Conservation (phyloP, 345 rosid species). For the Camelina neglecta region DNA sequence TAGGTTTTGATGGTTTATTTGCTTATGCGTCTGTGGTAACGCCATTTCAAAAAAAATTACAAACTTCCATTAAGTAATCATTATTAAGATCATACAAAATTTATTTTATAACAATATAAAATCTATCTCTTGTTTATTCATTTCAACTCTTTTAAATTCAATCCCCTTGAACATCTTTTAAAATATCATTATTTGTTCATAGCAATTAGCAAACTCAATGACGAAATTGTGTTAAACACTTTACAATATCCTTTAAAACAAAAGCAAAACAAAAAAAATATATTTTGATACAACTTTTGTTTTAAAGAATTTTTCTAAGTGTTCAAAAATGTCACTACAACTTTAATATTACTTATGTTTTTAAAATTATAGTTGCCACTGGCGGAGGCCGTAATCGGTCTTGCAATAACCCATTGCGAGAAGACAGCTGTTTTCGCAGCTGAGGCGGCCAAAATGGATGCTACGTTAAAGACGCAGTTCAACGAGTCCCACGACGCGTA, state of each 20-base stretch:
- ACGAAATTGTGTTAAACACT: too few relatives aligned
- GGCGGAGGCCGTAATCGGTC: constrained; percentile 15
- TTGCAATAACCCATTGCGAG: constrained; percentile 35
- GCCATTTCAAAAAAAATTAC: not conserved
- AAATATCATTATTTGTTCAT: too few relatives aligned
- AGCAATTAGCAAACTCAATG: not conserved
- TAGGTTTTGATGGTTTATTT: not conserved
- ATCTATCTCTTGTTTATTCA: too few relatives aligned
- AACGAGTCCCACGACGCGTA: constrained; percentile 32
- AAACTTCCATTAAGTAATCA: not conserved
- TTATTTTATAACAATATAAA: too few relatives aligned
- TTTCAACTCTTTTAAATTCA: not conserved
- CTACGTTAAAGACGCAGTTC: constrained; percentile 14
- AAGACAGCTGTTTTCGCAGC: constrained; percentile 18
- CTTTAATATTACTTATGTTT: not conserved
- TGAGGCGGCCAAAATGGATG: constrained; percentile 30
- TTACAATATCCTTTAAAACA: too few relatives aligned
- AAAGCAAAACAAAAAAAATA: too few relatives aligned
- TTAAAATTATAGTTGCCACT: constrained; percentile 19
- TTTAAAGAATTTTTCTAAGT: not conserved
- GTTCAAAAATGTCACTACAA: not conserved
- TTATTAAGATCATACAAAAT: not conserved
- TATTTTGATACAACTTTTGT: not conserved
- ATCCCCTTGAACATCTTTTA: not conserved
- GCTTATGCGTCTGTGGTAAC: not conserved